A percentile compares a stretch with the other conserved stretches of the same genome.
phyloP scores from a whole-genome alignment of 305 asterid species.

The Rubia occidens region DNA sequence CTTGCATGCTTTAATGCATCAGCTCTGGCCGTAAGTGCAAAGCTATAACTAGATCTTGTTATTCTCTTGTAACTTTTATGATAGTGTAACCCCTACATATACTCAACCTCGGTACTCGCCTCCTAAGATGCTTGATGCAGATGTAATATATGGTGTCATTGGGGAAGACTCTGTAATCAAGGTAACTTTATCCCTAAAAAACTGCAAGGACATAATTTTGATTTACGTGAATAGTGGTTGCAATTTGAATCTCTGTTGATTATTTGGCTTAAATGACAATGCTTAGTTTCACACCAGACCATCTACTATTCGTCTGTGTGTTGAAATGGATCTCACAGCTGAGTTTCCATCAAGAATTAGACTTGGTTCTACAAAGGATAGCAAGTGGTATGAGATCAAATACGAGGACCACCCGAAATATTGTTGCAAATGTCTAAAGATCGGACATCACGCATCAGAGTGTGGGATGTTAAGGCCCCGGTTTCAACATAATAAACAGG shows the following conservation, averaged over 20 bases:
- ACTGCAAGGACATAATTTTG: neutral
- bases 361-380: no score
- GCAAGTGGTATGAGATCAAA: no score
- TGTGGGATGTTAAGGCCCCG: no score
- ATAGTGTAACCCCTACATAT: slow-evolving; percentile 83
- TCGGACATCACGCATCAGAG: no score
- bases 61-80: slow-evolving; percentile 64
- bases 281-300: no score
- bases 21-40: neutral
- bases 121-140: slow-evolving; percentile 96
- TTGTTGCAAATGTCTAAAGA: no score
- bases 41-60: slow-evolving; percentile 6
- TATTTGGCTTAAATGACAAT: neutral
- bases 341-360: no score
- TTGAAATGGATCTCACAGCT: no score
- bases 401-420: no score
- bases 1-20: neutral
- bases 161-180: slow-evolving; percentile 95
- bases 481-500: no score
- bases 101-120: slow-evolving; percentile 93
- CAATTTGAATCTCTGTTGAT: neutral
- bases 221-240: neutral
- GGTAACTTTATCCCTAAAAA: slow-evolving; percentile 25
- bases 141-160: slow-evolving; percentile 84
- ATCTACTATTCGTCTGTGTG: no score